These are phyloP conservation scores for Citrus maxima DNA, from an alignment of 345 rosid genomes.

Conservation along the genomic window DNA sequence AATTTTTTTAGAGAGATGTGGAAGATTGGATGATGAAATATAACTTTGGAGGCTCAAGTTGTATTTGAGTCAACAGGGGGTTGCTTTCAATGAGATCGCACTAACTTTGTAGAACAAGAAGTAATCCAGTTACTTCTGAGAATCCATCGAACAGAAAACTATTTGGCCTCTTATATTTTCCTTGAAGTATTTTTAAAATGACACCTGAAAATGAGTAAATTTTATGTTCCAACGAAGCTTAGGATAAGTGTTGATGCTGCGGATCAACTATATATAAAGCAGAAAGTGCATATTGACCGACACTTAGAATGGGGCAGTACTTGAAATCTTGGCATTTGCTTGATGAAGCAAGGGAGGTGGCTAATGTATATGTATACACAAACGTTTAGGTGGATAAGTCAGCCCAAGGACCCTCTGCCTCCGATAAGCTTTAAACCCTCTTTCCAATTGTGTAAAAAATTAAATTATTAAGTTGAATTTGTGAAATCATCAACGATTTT, in stretches of 20 bases:
- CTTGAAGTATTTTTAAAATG: background rate
- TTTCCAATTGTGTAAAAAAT: no score
- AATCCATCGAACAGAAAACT: background rate
- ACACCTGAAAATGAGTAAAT: background rate
- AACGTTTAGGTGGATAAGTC: no score
- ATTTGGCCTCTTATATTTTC: background rate
- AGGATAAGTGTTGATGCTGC: conserved; percentile 97
- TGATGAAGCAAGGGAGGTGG: conserved; percentile 86
- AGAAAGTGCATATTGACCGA: conserved; percentile 75
- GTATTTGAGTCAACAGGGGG: conserved; percentile 74
- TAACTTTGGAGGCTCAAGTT: conserved; percentile 68
- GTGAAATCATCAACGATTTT: no score
- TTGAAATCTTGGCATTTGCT: conserved; percentile 93
- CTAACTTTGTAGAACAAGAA: conserved; percentile 93
- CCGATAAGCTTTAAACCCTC: no score
- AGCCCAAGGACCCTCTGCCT: no score
- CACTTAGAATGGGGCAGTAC: conserved; percentile 73
- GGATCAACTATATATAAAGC: conserved; percentile 69
- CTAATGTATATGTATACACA: no score
- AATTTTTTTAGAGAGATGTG: conserved; percentile 63
- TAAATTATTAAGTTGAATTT: no score
- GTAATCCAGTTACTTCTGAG: conserved; percentile 78
- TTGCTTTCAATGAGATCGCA: conserved; percentile 96
- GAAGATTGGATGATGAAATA: conserved; percentile 83
- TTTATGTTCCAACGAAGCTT: conserved; percentile 57